Conservation (phyloP, 2,329 filamentous ascomycete genomes). For the Amylocarpus encephaloides region DNA sequence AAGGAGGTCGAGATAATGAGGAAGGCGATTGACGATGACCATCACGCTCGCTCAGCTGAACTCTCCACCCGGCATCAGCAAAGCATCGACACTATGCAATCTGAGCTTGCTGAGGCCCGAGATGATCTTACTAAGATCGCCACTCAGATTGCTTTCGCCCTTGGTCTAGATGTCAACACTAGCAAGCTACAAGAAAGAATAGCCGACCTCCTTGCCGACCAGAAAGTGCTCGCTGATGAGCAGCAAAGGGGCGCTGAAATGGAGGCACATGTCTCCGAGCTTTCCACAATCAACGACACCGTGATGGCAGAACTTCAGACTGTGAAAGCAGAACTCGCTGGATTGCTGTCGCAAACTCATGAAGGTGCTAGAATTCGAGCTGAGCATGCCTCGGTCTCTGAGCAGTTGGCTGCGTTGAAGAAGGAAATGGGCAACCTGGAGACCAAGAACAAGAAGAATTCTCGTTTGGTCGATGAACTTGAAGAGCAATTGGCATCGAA, state of each 20-base stretch:
- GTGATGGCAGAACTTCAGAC: constrained; percentile 57
- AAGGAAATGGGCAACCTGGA: constrained; percentile 59
- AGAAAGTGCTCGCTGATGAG: constrained; percentile 53
- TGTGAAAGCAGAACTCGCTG: constrained; percentile 48
- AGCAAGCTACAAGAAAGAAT: constrained; percentile 61
- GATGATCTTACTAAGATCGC: constrained; percentile 61
- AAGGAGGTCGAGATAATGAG: constrained; percentile 45
- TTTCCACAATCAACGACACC: constrained; percentile 51
- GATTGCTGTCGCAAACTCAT: constrained; percentile 43
- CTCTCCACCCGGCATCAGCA: constrained; percentile 57
- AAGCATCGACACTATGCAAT: constrained; percentile 49
- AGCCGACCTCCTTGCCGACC: constrained; percentile 48
- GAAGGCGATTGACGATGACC: constrained; percentile 44
- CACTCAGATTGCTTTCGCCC: constrained; percentile 53
- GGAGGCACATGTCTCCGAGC: constrained; percentile 47
- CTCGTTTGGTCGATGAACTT: constrained; percentile 85
- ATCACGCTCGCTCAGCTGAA: constrained; percentile 50
- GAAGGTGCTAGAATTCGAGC: constrained; percentile 40
- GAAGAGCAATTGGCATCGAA: constrained; percentile 94
- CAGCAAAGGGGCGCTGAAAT: constrained; percentile 54
- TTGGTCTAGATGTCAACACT: constrained; percentile 59
- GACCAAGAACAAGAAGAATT: constrained; percentile 78
- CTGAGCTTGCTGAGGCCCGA: constrained; percentile 58
- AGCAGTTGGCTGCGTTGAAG: constrained; percentile 56
- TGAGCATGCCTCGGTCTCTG: constrained; percentile 42